Conservation (phyloP, 768 basidiomycete species). For the Mrakia blollopis region DNA sequence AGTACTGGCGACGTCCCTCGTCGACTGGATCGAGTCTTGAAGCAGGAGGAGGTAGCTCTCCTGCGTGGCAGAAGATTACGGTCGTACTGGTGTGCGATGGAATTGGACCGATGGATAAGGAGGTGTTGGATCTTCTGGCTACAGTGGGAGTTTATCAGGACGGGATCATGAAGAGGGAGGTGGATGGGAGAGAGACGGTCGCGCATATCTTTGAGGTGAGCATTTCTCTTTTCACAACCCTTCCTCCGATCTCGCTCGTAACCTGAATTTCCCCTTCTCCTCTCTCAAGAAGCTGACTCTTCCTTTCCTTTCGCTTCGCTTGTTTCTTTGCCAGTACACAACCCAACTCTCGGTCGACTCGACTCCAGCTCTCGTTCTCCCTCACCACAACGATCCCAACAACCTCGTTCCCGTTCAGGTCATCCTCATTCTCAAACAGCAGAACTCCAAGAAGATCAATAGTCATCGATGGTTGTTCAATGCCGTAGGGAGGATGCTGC, state of each 20-base stretch:
- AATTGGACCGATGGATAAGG: slow-evolving; percentile 88
- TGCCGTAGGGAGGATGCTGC: slow-evolving; percentile 74
- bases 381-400: slow-evolving; percentile 81
- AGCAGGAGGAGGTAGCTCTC: slow-evolving; percentile 34
- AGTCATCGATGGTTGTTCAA: slow-evolving; percentile 64
- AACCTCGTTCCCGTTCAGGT: slow-evolving; percentile 87
- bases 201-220: slow-evolving; percentile 90
- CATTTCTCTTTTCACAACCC: no score
- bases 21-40: slow-evolving; percentile 67
- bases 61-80: slow-evolving; percentile 80
- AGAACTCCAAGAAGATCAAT: slow-evolving; percentile 83
- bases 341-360: slow-evolving; percentile 91
- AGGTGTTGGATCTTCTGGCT: slow-evolving; percentile 74
- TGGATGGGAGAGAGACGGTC: slow-evolving; percentile 81
- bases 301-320: neutral
- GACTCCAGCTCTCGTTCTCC: slow-evolving; percentile 82
- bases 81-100: slow-evolving; percentile 81
- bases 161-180: slow-evolving; percentile 88
- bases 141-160: slow-evolving; percentile 92
- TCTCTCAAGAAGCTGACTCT: slow-evolving; percentile 54
- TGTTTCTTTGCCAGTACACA: slow-evolving; percentile 62
- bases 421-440: slow-evolving; percentile 83
- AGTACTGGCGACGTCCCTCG: slow-evolving; percentile 77
- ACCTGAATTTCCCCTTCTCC: neutral
- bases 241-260: no score